These are phyloP conservation scores for Warburgia ugandensis DNA, from an alignment of 164 flowering plant genomes.

Conservation along the genomic window DNA sequence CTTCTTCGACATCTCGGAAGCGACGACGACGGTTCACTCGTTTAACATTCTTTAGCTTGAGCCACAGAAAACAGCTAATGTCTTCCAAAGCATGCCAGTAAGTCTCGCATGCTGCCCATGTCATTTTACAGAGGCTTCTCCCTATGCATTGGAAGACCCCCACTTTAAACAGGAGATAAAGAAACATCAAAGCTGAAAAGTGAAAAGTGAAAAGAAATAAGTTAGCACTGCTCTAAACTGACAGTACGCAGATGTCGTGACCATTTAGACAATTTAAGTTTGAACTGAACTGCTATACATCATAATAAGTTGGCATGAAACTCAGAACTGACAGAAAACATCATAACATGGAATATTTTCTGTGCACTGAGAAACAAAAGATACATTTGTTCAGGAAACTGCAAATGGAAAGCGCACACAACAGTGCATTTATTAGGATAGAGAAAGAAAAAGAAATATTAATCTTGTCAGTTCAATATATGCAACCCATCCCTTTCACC, in stretches of 20 bases:
- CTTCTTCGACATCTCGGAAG: slow-evolving; percentile 38
- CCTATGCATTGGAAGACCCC: slow-evolving; percentile 62
- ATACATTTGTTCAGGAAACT: too few species aligned
- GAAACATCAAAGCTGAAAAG: slow-evolving; percentile 41
- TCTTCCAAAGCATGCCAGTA: slow-evolving; percentile 43
- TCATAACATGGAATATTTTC: too few species aligned
- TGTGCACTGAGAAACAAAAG: too few species aligned
- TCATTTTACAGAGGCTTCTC: slow-evolving; percentile 59
- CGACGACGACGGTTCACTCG: slow-evolving; percentile 44
- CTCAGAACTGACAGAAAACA: too few species aligned
- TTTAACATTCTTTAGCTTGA: slow-evolving; percentile 46
- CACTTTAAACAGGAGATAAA: slow-evolving; percentile 48
- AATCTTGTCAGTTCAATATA: too few species aligned
- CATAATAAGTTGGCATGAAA: too few species aligned
- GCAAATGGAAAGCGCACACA: too few species aligned
- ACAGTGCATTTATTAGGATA: too few species aligned
- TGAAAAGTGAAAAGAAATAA: not conserved
- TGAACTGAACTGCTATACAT: too few species aligned
- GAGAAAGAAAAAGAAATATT: too few species aligned
- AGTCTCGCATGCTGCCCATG: slow-evolving; percentile 51
- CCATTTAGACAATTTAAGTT: too few species aligned
- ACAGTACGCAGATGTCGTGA: not conserved
- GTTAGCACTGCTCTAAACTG: not conserved
- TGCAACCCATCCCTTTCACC: too few species aligned
- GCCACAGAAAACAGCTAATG: slow-evolving; percentile 45